Evolutionary conservation across 139 green algal species (phyloP), one percentile per base, ranked within the genome.

Genomic region (Diplosphaera chodatii): DNA sequence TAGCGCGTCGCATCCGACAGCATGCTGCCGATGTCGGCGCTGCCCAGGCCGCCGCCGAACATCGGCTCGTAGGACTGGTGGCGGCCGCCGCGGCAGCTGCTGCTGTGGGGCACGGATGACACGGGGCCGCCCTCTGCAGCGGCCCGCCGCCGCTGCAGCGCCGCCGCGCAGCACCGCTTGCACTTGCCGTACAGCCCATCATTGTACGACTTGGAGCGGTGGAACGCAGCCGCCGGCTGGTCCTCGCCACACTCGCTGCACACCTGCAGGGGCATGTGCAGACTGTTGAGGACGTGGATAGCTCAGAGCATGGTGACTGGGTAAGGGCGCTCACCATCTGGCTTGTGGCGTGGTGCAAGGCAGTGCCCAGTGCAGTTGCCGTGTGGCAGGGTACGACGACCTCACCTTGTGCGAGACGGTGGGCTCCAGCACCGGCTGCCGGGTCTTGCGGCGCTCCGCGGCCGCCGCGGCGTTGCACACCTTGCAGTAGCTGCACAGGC

Each of bases 331-430:
- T n/a, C n/a, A n/a, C n/a, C n/a, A n/a, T n/a, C n/a, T n/a, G n/a
- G n/a, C n/a, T n/a, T n/a, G n/a, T n/a, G n/a, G n/a, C n/a, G n/a
- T n/a, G n/a, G n/a, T n/a, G n/a, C n/a, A n/a, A n/a, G n/a, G n/a
- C n/a, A n/a, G n/a, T n/a, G n/a, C n/a, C n/a, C n/a, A n/a, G n/a
- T n/a, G n/a, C n/a, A n/a, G n/a, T n/a, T 6, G 37, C 37, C 10
- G 37, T 22, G n/a, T n/a, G n/a, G n/a, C n/a, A n/a, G n/a, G n/a
- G n/a, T n/a, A n/a, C n/a, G n/a, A n/a, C n/a, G n/a, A n/a, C n/a
- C n/a, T 65, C 59, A 65, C 59, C 59, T 65, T 65, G 27, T 65
- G 27, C 3, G 59, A 20, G 59, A 65, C 59, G n/a, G 27, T 31
- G 28, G 59, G 59, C 59, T 65, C 59, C 59, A 32, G 59, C 27